Evolutionary conservation across 2,329 filamentous ascomycete species (phyloP).

Genomic region (Aspergillus calidoustus): DNA sequence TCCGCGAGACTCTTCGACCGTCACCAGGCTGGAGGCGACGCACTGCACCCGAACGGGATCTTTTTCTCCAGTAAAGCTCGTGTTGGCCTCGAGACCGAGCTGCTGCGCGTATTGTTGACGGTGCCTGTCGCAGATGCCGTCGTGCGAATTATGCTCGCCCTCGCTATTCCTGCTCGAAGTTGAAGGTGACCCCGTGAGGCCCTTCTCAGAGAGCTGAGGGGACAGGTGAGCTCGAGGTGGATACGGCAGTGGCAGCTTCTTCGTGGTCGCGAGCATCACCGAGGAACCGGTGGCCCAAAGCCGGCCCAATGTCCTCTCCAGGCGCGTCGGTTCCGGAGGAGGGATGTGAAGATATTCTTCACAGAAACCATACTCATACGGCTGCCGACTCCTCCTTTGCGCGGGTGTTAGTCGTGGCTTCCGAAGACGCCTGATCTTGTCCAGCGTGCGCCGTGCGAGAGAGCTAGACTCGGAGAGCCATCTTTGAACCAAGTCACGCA

Average conservation of each 20-base stretch:
- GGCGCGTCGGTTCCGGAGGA: background rate
- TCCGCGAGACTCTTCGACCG: background rate
- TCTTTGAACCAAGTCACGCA: background rate
- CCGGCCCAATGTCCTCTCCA: background rate
- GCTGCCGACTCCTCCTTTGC: background rate
- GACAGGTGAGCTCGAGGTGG: too few relatives aligned
- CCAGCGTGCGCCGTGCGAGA: background rate
- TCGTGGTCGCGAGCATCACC: background rate
- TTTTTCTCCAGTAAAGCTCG: background rate
- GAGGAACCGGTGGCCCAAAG: background rate
- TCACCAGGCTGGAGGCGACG: background rate
- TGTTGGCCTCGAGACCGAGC: background rate
- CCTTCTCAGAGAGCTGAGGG: background rate
- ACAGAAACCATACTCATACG: constrained; percentile 2
- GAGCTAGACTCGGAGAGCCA: background rate
- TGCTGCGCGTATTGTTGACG: background rate
- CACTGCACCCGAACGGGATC: background rate
- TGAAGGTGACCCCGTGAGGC: background rate
- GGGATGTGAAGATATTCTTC: constrained; percentile 2
- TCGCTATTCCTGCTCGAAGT: background rate
- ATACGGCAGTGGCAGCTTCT: background rate
- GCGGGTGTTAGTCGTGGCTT: background rate
- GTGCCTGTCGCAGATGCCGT: background rate
- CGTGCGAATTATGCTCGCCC: background rate
- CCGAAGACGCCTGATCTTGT: background rate